Evolutionary conservation across 2,329 filamentous ascomycete species (phyloP).

Genomic region (Aspergillus sp.): DNA sequence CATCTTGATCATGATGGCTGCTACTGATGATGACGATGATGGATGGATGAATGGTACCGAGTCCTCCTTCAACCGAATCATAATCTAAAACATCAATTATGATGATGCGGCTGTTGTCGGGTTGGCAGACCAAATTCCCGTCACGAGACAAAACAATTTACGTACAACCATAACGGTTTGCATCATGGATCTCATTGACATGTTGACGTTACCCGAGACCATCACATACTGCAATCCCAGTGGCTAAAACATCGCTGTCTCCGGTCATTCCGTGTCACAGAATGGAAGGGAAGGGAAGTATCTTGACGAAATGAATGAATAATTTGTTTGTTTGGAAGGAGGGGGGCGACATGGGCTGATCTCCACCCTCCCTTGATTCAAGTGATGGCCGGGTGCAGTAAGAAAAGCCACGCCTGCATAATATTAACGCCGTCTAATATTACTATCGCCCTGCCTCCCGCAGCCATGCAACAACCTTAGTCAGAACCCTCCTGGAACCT

Average conservation of each 20-base stretch:
- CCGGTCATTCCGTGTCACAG: neutral
- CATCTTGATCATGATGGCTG: too few relatives aligned
- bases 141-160: neutral
- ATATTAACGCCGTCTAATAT: neutral
- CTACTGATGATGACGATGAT: neutral
- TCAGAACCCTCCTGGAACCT: neutral
- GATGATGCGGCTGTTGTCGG: neutral
- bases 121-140: neutral
- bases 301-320: neutral
- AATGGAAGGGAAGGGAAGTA: too few relatives aligned
- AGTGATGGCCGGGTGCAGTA: neutral
- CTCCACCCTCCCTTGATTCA: slow-evolving; percentile 2
- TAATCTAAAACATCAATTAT: neutral
- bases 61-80: too few relatives aligned
- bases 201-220: neutral
- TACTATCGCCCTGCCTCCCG: neutral
- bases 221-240: neutral
- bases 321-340: neutral
- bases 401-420: neutral
- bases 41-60: too few relatives aligned
- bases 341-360: slow-evolving; percentile 1
- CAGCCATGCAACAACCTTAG: neutral
- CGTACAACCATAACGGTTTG: neutral
- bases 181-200: neutral
- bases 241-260: neutral